Conservation (phyloP, 106 monocot genomes). For the Dendrobium nobile region DNA sequence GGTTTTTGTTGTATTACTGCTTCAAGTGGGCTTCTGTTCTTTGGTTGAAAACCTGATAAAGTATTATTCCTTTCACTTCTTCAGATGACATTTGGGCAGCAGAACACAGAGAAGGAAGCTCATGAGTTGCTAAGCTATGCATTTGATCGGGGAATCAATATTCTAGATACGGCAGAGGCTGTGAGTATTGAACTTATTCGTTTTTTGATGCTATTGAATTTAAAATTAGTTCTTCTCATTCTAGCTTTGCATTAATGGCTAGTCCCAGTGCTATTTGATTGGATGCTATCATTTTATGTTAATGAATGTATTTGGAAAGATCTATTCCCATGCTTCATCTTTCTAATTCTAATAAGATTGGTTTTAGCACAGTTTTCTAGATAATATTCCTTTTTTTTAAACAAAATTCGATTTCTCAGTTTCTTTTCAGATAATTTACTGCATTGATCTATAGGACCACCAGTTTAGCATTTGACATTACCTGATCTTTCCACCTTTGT, state of each 20-base stretch:
- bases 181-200: constrained; percentile 23
- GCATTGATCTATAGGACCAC: no score
- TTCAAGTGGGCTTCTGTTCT: neutral
- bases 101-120: constrained; percentile 91
- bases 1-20: neutral
- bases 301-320: neutral
- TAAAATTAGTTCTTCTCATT: neutral
- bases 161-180: constrained; percentile 69
- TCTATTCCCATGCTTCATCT: neutral
- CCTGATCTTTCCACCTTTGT: no score
- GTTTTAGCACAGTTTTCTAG: neutral
- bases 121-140: constrained; percentile 74
- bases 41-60: neutral
- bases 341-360: neutral
- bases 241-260: neutral
- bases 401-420: no score
- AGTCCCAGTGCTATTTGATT: neutral
- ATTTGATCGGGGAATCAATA: constrained; percentile 72
- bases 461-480: no score
- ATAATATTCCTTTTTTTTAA: neutral
- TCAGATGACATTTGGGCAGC: constrained; percentile 95
- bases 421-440: no score
- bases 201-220: neutral
- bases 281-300: no score
- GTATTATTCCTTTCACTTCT: neutral